These are phyloP conservation scores for Magnolia kwangsiensis DNA, from an alignment of 164 flowering plant species.

Conservation along the genomic window DNA sequence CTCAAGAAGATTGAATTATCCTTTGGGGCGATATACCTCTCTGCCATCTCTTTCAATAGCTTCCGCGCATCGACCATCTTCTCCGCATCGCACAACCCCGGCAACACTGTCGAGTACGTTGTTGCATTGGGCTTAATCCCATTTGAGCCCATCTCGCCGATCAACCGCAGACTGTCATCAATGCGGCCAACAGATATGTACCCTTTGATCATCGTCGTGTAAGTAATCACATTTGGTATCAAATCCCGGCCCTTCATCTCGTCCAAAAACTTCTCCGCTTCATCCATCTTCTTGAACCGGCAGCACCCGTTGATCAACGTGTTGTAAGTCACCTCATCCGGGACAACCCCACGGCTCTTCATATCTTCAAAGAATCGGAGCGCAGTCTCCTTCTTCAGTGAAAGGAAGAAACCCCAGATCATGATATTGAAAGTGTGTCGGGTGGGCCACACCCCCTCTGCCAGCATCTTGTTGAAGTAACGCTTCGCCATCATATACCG, in stretches of 20 bases:
- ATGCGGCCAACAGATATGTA: slow-evolving; percentile 56
- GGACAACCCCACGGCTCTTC: slow-evolving; percentile 57
- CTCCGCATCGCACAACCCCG: slow-evolving; percentile 75
- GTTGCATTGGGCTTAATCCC: slow-evolving; percentile 65
- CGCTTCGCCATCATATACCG: slow-evolving; percentile 87
- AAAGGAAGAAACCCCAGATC: slow-evolving; percentile 87
- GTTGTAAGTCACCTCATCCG: slow-evolving; percentile 70
- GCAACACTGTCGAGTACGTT: slow-evolving; percentile 71
- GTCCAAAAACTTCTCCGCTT: slow-evolving; percentile 67
- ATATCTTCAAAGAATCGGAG: slow-evolving; percentile 77
- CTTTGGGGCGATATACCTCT: slow-evolving; percentile 52
- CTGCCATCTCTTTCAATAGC: slow-evolving; percentile 67
- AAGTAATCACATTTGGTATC: slow-evolving; percentile 67
- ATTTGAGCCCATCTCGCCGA: slow-evolving; percentile 65
- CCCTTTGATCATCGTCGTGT: slow-evolving; percentile 87
- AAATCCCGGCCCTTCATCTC: slow-evolving; percentile 74
- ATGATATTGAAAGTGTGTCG: slow-evolving; percentile 68
- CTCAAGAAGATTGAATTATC: slow-evolving; percentile 67
- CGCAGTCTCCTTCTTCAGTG: slow-evolving; percentile 64
- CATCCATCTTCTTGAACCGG: slow-evolving; percentile 63
- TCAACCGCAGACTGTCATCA: slow-evolving; percentile 67
- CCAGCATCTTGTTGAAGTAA: slow-evolving; percentile 76
- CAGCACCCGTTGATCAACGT: slow-evolving; percentile 71
- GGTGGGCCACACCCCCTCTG: slow-evolving; percentile 73
- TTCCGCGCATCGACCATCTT: slow-evolving; percentile 66